phyloP scores from a whole-genome alignment of 192 early-diverging fungal genomes.

The Coemansia sp. region DNA sequence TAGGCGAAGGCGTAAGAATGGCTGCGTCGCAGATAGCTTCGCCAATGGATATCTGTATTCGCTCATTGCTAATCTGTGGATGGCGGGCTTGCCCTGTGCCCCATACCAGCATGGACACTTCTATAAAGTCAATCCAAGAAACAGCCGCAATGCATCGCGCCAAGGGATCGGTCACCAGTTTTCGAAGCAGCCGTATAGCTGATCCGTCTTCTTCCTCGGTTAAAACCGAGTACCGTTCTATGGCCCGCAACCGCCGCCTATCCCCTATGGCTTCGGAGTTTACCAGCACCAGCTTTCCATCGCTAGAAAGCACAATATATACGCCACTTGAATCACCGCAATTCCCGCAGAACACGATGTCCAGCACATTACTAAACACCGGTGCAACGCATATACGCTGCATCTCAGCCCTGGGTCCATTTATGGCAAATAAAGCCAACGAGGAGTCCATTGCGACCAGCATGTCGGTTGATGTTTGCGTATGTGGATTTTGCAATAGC shows the following conservation, averaged over 20 bases:
- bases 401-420: conserved; percentile 8
- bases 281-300: conserved; percentile 13
- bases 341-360: conserved; percentile 1
- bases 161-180: conserved; percentile 22
- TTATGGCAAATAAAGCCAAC: conserved; percentile 17
- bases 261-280: conserved; percentile 5
- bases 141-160: conserved; percentile 24
- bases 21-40: conserved; percentile 38
- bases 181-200: conserved; percentile 12
- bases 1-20: conserved; percentile 14
- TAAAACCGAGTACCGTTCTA: conserved; percentile 1
- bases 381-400: conserved; percentile 19
- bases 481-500: not conserved
- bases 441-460: conserved; percentile 14
- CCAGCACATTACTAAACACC: conserved; percentile 20
- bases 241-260: not conserved
- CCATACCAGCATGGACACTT: conserved; percentile 18
- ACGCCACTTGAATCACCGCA: not conserved
- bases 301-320: conserved; percentile 17
- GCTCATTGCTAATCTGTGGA: not conserved
- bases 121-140: conserved; percentile 34
- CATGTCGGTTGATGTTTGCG: conserved; percentile 9
- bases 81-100: not conserved
- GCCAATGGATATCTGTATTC: conserved; percentile 5
- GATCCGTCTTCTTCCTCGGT: not conserved